Evolutionary conservation across 2,329 filamentous ascomycete genomes (phyloP).

Genomic region (Botrytis cinerea): DNA sequence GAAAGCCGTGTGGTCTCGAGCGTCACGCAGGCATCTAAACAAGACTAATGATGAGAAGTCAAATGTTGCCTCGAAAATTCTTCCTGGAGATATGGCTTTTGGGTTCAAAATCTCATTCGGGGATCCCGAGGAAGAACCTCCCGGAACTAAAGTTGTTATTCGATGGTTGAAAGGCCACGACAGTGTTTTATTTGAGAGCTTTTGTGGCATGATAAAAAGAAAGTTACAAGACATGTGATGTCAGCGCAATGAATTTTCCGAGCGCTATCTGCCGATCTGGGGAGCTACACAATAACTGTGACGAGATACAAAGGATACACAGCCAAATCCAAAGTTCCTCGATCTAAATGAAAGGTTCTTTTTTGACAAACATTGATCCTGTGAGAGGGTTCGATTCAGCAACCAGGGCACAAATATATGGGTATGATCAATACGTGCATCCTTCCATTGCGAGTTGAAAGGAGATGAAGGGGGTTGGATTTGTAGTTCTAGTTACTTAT

Average conservation of each 20-base stretch:
- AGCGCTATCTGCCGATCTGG: too few relatives aligned
- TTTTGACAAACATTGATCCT: background rate
- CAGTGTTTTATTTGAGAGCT: conserved; percentile 77
- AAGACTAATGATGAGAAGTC: conserved; percentile 31
- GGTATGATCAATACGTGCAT: background rate
- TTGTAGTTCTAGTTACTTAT: background rate
- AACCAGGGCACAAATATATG: background rate
- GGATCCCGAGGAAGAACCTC: conserved; percentile 42
- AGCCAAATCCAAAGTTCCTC: background rate
- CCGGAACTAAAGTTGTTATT: conserved; percentile 52
- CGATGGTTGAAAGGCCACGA: conserved; percentile 79
- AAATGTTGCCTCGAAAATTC: conserved; percentile 40
- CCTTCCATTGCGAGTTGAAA: background rate
- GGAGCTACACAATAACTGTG: too few relatives aligned
- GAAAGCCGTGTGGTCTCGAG: conserved; percentile 42
- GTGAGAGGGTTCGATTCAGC: background rate
- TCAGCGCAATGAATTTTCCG: background rate
- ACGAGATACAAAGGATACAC: background rate
- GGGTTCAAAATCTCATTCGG: conserved; percentile 58
- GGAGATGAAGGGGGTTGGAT: background rate
- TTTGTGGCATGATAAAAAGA: conserved; percentile 75
- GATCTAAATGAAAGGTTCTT: background rate
- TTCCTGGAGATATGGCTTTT: conserved; percentile 46
- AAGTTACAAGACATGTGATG: conserved; percentile 1
- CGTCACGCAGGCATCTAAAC: conserved; percentile 44